Evolutionary conservation across 2,329 filamentous ascomycete genomes (phyloP), one percentile per base, ranked within the genome.

Genomic region (Ploettnerulaceae sp.): DNA sequence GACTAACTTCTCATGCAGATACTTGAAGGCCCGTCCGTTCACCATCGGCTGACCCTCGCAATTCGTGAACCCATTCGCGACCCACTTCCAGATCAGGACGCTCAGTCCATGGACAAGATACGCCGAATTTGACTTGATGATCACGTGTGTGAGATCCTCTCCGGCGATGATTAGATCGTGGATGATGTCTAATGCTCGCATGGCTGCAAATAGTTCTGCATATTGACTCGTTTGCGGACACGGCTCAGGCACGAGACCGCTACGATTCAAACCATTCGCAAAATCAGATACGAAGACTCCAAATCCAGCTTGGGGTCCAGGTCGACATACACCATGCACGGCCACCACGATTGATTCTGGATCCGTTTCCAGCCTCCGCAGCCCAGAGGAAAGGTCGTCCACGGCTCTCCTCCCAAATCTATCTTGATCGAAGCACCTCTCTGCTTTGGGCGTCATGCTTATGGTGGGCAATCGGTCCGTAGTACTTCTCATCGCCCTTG

Each of bases 381-480:
- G 35, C n/a, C 49, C 47, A 1, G 40, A 42, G 7, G 15, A 12
- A 3, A 34, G 21, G 32, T 50, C 49, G 4, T 47, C 37, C 7
- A 43, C 12, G 5, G 25, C 40, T 21, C 26, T 29, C 8, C 37
- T 7, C 12, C 49, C 52, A 17, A 50, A 38, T 14, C 24, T 17
- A n/a, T 41, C 24, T 2, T 14, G 21, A 21, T 50, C 44, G 11
- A 52, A 54, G 5, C 63, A 80, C 80, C 64, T 81, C 76, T 20
- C 79, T 63, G 62, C 24, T 7, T 21, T 32, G 8, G 40, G 22
- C 17, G 9, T 20, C 5, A 41, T 12, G 9, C 21, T 21, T 17
- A 33, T 20, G 18, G 14, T 32, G 15, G 25, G 24, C 15, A 22
- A 25, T 15, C 25, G 31, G 3, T 18, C 17, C 21, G 24, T 28